Conservation (phyloP, 176 grass and related monocot genomes). For the Echinochloa phyllopogon region DNA sequence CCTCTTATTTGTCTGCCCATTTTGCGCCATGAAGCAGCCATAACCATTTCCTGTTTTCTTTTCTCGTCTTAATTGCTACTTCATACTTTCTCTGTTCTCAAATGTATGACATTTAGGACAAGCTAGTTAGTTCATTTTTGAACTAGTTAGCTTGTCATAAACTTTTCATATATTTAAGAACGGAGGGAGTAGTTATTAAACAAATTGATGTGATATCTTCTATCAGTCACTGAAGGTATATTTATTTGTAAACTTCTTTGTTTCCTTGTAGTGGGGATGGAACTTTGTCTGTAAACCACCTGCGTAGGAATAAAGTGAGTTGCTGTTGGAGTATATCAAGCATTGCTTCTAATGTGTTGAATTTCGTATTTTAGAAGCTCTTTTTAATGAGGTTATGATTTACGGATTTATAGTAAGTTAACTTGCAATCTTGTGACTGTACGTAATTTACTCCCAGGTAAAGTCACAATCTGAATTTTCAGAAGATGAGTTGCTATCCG, state of each 20-base stretch:
- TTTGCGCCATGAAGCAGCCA: neutral
- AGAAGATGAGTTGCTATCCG: constrained; percentile 91
- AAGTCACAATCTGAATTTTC: constrained; percentile 91
- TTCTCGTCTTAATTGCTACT: neutral
- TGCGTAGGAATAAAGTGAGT: constrained; percentile 86
- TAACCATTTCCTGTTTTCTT: neutral
- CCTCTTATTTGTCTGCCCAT: neutral
- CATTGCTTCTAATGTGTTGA: neutral
- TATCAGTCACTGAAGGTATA: neutral
- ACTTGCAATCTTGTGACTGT: neutral
- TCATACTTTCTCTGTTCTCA: neutral
- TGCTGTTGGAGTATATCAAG: constrained; percentile 2
- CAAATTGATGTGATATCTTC: constrained; percentile 1
- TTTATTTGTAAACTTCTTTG: constrained; percentile 19
- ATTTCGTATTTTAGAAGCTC: neutral
- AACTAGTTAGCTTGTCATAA: no score
- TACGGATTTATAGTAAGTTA: no score
- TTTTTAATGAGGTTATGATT: no score
- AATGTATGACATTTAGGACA: no score
- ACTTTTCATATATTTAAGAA: no score
- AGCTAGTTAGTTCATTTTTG: no score
- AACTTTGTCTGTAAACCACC: constrained; percentile 82
- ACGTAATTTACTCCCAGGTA: constrained; percentile 59
- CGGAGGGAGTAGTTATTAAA: neutral
- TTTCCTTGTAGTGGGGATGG: constrained; percentile 79